Evolutionary conservation across 2,329 filamentous ascomycete species (phyloP), one percentile per base, ranked within the genome.

Genomic region (Trichocomaceae sp.): DNA sequence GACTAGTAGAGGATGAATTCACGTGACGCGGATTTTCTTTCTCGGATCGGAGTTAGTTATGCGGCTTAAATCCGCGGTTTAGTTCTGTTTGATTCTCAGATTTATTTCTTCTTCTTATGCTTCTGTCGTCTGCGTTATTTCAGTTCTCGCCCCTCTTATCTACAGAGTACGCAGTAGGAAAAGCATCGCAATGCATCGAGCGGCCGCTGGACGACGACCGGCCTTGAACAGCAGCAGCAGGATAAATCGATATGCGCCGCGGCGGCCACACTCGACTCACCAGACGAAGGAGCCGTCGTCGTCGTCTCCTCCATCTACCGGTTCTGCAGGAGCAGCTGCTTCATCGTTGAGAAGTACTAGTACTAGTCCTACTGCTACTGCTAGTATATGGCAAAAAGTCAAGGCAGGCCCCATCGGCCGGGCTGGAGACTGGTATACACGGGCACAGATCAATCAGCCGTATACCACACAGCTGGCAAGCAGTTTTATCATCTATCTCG

Each of bases 401-500:
- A 52, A 48, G 31, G 26, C 50, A 39, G 23, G 54, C 39, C 54
- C 54, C 3, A n/a, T 72, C 13, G 72, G 72, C 10, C 65, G 60
- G 39, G 55, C 71, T 6, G 71, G 66, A 8, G 57, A 64, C 39
- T 68, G 68, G 58, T 96, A 93, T 67, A 84, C 81, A 15, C 80
- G 84, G 20, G 81, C 84, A 47, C 90, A 96, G 72, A 76, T 82
- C 50, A 79, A 80, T 49, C 77, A 85, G 49, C 91, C 92, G 0
- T 88, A 89, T 65, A 73, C 80, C n/a, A 95, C 89, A 9, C 91
- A 96, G 74, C 69, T 95, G 58, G 77, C 79, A 60, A 90, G 83
- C 62, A 84, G 87, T 42, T 71, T 96, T 46, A 77, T 88, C 39
- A 89, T 95, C 57, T 96, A 90, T 66, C 78, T 91, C 39, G 79